Percentiles rank a stretch among this genome's conserved stretches.
Conservation (phyloP, 73 alveolate species). For the Blepharisma stoltei region DNA sequence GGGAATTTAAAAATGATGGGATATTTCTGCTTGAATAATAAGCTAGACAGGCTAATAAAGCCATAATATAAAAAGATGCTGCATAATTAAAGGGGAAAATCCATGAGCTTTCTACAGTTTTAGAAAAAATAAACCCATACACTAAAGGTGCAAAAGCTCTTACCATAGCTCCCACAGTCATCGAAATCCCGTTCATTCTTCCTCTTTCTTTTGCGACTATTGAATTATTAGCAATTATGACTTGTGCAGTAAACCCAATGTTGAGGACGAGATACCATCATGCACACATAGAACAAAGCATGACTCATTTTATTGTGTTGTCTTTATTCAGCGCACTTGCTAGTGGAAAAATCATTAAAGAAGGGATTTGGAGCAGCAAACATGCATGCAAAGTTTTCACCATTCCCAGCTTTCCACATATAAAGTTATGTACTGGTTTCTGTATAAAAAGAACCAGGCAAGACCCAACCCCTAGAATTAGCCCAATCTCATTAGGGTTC, state of each 20-base stretch:
- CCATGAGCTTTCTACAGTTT: not conserved
- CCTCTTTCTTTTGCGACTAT: slow-evolving; percentile 5
- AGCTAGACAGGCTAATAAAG: too few species aligned
- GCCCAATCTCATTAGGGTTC: not conserved
- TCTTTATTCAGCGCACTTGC: not conserved
- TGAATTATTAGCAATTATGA: not conserved
- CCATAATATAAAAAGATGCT: not conserved
- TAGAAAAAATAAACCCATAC: not conserved
- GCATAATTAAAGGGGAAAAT: slow-evolving; percentile 12
- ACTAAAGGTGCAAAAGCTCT: not conserved
- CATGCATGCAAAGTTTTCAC: not conserved
- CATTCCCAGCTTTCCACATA: not conserved
- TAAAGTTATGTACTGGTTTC: not conserved
- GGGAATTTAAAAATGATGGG: too few species aligned
- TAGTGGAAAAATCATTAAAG: not conserved
- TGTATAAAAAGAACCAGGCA: not conserved
- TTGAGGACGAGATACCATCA: not conserved
- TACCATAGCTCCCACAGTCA: not conserved
- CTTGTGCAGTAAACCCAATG: not conserved
- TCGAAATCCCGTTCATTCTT: not conserved
- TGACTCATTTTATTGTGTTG: not conserved
- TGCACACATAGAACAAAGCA: not conserved
- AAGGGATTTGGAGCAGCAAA: not conserved
- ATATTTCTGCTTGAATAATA: too few species aligned
- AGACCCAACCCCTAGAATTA: not conserved